A percentile compares a stretch with the other conserved stretches of the same genome.
phyloP scores from a whole-genome alignment of 805 yeast species.

The Kodamaea jinghongensis region DNA sequence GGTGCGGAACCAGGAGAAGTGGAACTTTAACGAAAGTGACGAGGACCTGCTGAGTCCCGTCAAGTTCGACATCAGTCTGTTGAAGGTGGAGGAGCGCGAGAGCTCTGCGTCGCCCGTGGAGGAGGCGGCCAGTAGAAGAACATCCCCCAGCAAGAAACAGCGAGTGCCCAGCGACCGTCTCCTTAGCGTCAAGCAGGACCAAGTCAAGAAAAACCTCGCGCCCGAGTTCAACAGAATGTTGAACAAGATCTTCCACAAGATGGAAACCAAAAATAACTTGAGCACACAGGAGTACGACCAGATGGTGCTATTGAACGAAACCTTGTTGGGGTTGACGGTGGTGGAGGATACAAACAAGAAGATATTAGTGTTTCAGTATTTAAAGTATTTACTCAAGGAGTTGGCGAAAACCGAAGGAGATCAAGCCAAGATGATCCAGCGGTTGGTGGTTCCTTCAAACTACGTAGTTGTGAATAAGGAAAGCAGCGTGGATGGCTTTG shows the following conservation, averaged over 20 bases:
- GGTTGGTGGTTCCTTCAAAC: constrained; percentile 35
- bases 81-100: constrained; percentile 21
- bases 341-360: constrained; percentile 20
- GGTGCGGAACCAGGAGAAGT: constrained; percentile 23
- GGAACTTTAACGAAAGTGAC: constrained; percentile 7
- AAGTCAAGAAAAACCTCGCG: constrained; percentile 11
- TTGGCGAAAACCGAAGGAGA: constrained; percentile 20
- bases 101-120: constrained; percentile 19
- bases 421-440: constrained; percentile 21
- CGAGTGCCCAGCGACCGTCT: constrained; percentile 4
- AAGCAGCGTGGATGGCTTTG: constrained; percentile 18
- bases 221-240: constrained; percentile 18
- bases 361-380: constrained; percentile 35
- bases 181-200: constrained; percentile 11
- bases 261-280: constrained; percentile 31
- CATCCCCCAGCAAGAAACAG: not conserved
- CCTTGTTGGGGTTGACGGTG: constrained; percentile 18
- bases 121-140: constrained; percentile 5
- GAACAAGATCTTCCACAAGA: constrained; percentile 21
- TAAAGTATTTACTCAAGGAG: constrained; percentile 40
- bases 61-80: constrained; percentile 38
- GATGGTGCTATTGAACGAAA: constrained; percentile 19
- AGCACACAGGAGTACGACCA: constrained; percentile 32
- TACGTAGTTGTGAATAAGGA: constrained; percentile 9
- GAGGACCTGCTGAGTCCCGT: constrained; percentile 12